These are phyloP conservation scores for Calocybe gangraenosa DNA, from an alignment of 768 basidiomycete species.

Conservation along the genomic window DNA sequence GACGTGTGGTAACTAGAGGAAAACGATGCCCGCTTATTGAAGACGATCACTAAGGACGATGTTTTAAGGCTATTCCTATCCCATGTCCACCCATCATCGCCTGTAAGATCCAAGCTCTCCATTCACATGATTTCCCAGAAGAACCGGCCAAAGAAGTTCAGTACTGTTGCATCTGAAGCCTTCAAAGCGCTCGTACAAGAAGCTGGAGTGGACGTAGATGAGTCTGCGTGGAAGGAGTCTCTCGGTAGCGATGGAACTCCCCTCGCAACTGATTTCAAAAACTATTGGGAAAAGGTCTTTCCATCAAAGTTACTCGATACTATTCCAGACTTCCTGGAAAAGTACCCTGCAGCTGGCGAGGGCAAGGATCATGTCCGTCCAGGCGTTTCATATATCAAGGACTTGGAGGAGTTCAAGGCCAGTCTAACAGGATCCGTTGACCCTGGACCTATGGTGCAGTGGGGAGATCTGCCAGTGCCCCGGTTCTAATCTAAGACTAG, in stretches of 20 bases:
- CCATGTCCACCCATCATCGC: slow-evolving; percentile 66
- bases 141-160: slow-evolving; percentile 56
- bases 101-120: slow-evolving; percentile 76
- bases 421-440: slow-evolving; percentile 48
- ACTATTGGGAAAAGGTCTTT: slow-evolving; percentile 56
- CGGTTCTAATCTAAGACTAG: slow-evolving; percentile 50
- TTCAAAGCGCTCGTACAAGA: slow-evolving; percentile 52
- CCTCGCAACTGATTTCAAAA: slow-evolving; percentile 52
- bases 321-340: slow-evolving; percentile 54
- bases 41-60: slow-evolving; percentile 68
- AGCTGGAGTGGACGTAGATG: slow-evolving; percentile 45
- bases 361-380: slow-evolving; percentile 39
- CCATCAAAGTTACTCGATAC: slow-evolving; percentile 43
- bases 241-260: slow-evolving; percentile 55
- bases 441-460: slow-evolving; percentile 66
- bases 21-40: slow-evolving; percentile 66
- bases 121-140: slow-evolving; percentile 76
- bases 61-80: slow-evolving; percentile 66
- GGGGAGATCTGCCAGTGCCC: slow-evolving; percentile 66
- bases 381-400: slow-evolving; percentile 59
- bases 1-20: slow-evolving; percentile 42
- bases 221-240: slow-evolving; percentile 46
- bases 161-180: slow-evolving; percentile 55
- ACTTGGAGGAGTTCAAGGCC: slow-evolving; percentile 63
- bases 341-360: slow-evolving; percentile 53